Evolutionary conservation across 306 rosid genomes (phyloP), one percentile per base, ranked within the genome.

Genomic region (Prunus mume): DNA sequence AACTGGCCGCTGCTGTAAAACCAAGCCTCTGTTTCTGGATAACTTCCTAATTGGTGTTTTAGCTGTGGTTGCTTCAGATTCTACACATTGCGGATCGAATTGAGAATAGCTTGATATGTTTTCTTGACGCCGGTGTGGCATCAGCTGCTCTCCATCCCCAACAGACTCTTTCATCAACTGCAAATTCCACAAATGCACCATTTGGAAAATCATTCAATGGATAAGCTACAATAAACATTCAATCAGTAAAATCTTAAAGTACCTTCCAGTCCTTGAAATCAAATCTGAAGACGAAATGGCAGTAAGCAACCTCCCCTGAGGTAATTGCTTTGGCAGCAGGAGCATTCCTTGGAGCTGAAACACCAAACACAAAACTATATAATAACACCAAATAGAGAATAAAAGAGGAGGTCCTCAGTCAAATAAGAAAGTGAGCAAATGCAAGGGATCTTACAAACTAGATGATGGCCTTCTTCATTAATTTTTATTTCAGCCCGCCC

Each of bases 241-340:
- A n/a, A 54, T 20, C 34, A 9, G 22, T 41, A 45, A 56, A 66
- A 6, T 34, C n/a, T 52, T 51, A 3, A 22, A 24, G 51, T 89
- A 95, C 97, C 98, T 88, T 92, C 97, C 97, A 95, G 80, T 92
- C 97, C 58, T 84, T 76, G 73, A 78, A 95, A 88, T 90, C 98
- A 65, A 72, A 87, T 90, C 98, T 85, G 93, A 95, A 95, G 55
- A 95, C 86, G 55, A 95, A 92, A 78, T 92, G 98, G 69, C 80
- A 66, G 72, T 80, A 89, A 75, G 87, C 54, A 82, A 83, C 92
- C 74, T 86, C 83, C 66, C 86, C 86, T 6, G 91, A 82, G 77
- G 83, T 69, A 20, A 86, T 65, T 17, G 82, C 73, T 22, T 79
- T 65, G 20, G 91, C 85, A 22, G 90, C 78, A 0, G 98, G 98